Percentiles rank a stretch among this genome's conserved stretches.
These are phyloP conservation scores for Pythium myriotylum DNA, from an alignment of 352 stramenopile species.

Conservation along the genomic window DNA sequence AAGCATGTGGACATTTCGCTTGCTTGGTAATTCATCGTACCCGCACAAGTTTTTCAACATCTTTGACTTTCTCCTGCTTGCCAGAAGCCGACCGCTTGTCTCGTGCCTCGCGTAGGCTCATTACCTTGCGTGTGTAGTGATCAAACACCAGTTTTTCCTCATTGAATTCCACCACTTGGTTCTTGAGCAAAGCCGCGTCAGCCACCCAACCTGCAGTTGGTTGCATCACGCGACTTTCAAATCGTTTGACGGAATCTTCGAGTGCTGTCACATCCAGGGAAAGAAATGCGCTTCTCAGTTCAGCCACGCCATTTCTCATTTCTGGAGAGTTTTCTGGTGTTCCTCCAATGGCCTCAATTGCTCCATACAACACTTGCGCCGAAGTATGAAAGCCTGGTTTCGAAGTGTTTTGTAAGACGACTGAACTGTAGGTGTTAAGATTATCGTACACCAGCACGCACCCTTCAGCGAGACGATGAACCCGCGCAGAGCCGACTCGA, in stretches of 20 bases:
- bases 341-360: conserved; percentile 53
- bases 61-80: conserved; percentile 70
- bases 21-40: too few species aligned
- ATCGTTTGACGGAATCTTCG: conserved; percentile 47
- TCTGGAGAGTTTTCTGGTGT: conserved; percentile 43
- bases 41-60: conserved; percentile 77
- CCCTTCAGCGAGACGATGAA: conserved; percentile 64
- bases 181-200: conserved; percentile 42
- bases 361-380: conserved; percentile 51
- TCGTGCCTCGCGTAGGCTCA: conserved; percentile 55
- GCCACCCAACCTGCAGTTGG: conserved; percentile 62
- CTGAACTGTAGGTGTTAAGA: too few species aligned
- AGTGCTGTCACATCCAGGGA: conserved; percentile 62
- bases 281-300: conserved; percentile 62
- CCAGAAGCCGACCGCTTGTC: conserved; percentile 57
- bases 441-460: too few species aligned
- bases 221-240: conserved; percentile 66
- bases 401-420: background rate
- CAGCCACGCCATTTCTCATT: conserved; percentile 63
- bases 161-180: conserved; percentile 52
- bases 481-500: conserved; percentile 54
- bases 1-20: too few species aligned
- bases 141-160: conserved; percentile 75
- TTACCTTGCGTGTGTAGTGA: conserved; percentile 82
- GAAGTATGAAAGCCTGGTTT: conserved; percentile 52